Base-by-base conservation (phyloP, 2,329 filamentous ascomycete genomes). In the Decorospora gaudefroyi region DNA sequence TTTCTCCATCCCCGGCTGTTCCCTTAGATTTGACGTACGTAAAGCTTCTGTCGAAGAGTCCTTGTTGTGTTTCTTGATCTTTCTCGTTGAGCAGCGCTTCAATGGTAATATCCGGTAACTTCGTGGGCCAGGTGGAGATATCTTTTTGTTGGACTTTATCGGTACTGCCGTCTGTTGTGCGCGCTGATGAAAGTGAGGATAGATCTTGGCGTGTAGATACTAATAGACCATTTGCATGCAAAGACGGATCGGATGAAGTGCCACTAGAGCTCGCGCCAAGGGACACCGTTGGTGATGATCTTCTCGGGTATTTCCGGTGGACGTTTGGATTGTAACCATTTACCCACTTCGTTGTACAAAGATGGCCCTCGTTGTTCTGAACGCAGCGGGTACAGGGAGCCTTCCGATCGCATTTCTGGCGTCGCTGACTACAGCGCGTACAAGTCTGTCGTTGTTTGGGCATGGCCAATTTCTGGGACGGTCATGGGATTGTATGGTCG, bases 321-420 rank as follows among this genome's bases (percentile, higher is more conserved):
- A 69, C 46, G 11, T 50, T 45, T 11, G 64, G 61, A 39, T 69
- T 59, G 49, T 67, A 69, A 7, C 64, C 65, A 30, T 64, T 50
- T 6, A 51, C 46, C 65, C 65, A 69, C 45, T 62, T 53, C 7
- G 59, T 64, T 15, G 61, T 66, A 53, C 65, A 69, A 7, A 67
- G 48, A 31, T 68, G 60, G 9, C 51, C 50, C 46, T 68, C 64
- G 19, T 62, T 62, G 37, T 69, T 65, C 23, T 59, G 58, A 2
- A 66, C 46, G 30, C 65, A 69, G 39, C 65, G 50, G 15, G 41
- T 52, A 30, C 56, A 59, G 6, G 56, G 56, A 6, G 46, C 32
- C 40, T 64, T 65, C 7, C 64, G 56, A 48, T 69, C 64, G 35
- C 65, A 69, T 46, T 65, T 66, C 31, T 68, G 64, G 16, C 64